These are phyloP conservation scores for Coemansia sp. DNA, from an alignment of 192 early-diverging fungal genomes.

Conservation along the genomic window DNA sequence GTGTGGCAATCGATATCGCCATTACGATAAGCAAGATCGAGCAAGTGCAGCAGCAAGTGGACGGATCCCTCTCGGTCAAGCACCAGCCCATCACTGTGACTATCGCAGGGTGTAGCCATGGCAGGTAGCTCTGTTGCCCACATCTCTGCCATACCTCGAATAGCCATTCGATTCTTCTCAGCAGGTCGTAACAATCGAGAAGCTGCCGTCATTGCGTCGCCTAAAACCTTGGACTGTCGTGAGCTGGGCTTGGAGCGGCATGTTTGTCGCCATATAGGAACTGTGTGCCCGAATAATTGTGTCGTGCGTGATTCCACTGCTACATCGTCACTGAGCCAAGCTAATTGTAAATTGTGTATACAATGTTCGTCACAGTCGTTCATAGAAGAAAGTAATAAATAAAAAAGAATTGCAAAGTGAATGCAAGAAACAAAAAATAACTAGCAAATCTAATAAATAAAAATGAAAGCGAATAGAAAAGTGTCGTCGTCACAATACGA, in stretches of 20 bases:
- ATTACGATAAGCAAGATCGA: constrained; percentile 18
- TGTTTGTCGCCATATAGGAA: constrained; percentile 29
- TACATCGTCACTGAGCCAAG: constrained; percentile 19
- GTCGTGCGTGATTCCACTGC: constrained; percentile 6
- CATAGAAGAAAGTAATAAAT: constrained; percentile 18
- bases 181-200: neutral
- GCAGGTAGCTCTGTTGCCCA: constrained; percentile 25
- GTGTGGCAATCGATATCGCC: neutral
- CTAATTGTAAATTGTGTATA: constrained; percentile 35
- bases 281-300: constrained; percentile 19
- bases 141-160: neutral
- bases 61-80: constrained; percentile 13
- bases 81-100: neutral
- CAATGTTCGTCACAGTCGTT: constrained; percentile 32
- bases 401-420: neutral
- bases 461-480: neutral
- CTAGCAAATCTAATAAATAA: neutral
- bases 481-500: neutral
- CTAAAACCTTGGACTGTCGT: neutral
- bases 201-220: constrained; percentile 13
- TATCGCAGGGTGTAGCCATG: constrained; percentile 7
- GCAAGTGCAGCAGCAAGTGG: constrained; percentile 29
- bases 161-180: neutral
- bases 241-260: constrained; percentile 10
- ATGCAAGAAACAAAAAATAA: neutral